Evolutionary conservation across 768 basidiomycete species (phyloP), one percentile per base, ranked within the genome.

Genomic region (Udeniomyces megalosporus): DNA sequence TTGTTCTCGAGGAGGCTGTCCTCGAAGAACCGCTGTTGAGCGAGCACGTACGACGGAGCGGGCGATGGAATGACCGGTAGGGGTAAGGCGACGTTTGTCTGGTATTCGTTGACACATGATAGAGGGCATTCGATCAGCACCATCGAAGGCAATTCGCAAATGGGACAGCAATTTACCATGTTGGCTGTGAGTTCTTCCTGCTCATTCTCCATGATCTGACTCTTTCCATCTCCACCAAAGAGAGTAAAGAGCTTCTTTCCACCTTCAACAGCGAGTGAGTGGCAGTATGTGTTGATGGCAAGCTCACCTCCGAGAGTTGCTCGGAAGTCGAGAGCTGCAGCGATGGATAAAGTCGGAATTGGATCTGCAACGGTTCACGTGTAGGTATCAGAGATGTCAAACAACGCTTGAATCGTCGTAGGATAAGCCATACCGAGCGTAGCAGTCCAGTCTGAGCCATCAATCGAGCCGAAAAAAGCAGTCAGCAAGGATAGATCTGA

Each of bases 191-290:
- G 28, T 24, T 52, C 52, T 4, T 31, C 24, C 42, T 31, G 20
- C n/a, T 54, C 58, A 42, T 48, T 65, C 58, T 65, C 63, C 63
- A 65, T 60, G 15, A 65, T 38, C 34, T n/a, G 47, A 15, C 14
- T 34, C 20, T 38, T 4, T 3, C 17, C 5, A 20, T 5, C 51
- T 14, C 12, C 45, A 14, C 57, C 34, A 11, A 54, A 60, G 15
- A 65, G n/a, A 24, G 52, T 38, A 45, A 52, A 31, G 32, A 60
- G 22, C 17, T 50, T 31, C 45, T 53, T 49, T 17, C 63, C 63
- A 3, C 63, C 63, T 14, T 45, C 22, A 29, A 65, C 32, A 22
- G 63, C 63, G 6, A 65, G 58, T 1, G 29, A 35, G 28, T 60
- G 58, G 29, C 51, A 54, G 47, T 65, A 60, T 24, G 8, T 35